Evolutionary conservation across 164 flowering plant genomes (phyloP).

Genomic region (Euptelea pleiosperma): DNA sequence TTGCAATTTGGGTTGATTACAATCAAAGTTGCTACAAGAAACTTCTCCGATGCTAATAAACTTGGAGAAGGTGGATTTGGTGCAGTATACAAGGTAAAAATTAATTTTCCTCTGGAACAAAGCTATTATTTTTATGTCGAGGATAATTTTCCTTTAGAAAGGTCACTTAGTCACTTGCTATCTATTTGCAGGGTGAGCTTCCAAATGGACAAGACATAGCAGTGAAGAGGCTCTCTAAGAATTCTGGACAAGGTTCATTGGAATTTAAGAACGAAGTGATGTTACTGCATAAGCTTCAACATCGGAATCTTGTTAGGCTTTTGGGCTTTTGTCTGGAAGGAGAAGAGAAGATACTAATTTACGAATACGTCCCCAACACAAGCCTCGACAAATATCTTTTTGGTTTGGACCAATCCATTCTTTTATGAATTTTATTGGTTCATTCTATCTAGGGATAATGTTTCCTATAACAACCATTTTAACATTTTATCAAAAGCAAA

Average conservation of each 20-base stretch:
- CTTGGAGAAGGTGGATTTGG: slow-evolving; percentile 55
- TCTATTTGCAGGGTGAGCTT: neutral
- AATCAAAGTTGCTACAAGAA: slow-evolving; percentile 30
- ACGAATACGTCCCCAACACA: slow-evolving; percentile 38
- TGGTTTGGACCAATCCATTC: slow-evolving; percentile 16
- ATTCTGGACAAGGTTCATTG: neutral
- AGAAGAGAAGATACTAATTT: slow-evolving; percentile 36
- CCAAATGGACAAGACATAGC: neutral
- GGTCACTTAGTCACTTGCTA: too few relatives aligned
- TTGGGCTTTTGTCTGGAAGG: slow-evolving; percentile 33
- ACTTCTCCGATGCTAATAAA: slow-evolving; percentile 34
- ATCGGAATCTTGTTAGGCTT: slow-evolving; percentile 34
- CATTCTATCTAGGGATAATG: too few relatives aligned
- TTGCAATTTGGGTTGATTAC: slow-evolving; percentile 31
- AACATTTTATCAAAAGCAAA: too few relatives aligned
- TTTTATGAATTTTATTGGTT: neutral
- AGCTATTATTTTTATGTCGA: too few relatives aligned
- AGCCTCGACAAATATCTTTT: slow-evolving; percentile 36
- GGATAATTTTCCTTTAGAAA: too few relatives aligned
- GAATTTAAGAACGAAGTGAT: slow-evolving; percentile 33
- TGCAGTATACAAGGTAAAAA: slow-evolving; percentile 38
- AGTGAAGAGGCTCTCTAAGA: neutral
- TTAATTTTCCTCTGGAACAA: too few relatives aligned
- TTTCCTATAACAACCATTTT: too few relatives aligned
- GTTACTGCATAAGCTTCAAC: slow-evolving; percentile 36